Percentiles rank a stretch among this genome's conserved stretches.
phyloP scores from a whole-genome alignment of 306 rosid genomes.

The Bauhinia variegata region DNA sequence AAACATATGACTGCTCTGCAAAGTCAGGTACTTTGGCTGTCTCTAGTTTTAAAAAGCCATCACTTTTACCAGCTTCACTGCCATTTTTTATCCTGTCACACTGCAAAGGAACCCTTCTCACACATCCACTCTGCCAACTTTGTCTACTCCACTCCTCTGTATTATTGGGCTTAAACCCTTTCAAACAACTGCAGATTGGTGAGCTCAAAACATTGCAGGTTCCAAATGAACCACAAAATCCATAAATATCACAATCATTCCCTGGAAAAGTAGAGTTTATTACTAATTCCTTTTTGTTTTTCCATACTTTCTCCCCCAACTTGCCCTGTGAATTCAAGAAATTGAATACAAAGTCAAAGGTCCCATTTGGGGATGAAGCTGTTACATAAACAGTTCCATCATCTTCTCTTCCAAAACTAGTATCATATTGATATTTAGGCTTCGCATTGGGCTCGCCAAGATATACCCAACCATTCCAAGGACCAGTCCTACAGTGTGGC shows the following conservation, averaged over 20 bases:
- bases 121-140: conserved; percentile 33
- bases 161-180: conserved; percentile 44
- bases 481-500: no score
- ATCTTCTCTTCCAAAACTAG: not conserved
- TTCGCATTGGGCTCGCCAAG: no score
- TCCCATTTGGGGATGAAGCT: not conserved
- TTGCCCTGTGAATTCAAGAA: conserved; percentile 21
- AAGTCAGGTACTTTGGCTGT: conserved; percentile 44
- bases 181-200: conserved; percentile 45
- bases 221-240: conserved; percentile 27
- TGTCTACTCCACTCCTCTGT: conserved; percentile 10
- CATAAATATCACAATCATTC: conserved; percentile 41
- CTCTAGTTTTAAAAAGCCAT: conserved; percentile 34
- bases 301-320: not conserved
- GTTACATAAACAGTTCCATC: conserved; percentile 8
- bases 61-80: conserved; percentile 1
- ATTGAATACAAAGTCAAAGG: not conserved
- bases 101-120: conserved; percentile 9
- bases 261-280: not conserved
- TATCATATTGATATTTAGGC: no score
- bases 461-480: no score
- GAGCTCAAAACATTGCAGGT: not conserved
- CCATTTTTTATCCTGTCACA: conserved; percentile 31
- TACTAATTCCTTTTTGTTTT: not conserved
- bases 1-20: not conserved